phyloP scores from a whole-genome alignment of 495 filamentous ascomycete genomes.

The Lindgomyces ingoldianus region DNA sequence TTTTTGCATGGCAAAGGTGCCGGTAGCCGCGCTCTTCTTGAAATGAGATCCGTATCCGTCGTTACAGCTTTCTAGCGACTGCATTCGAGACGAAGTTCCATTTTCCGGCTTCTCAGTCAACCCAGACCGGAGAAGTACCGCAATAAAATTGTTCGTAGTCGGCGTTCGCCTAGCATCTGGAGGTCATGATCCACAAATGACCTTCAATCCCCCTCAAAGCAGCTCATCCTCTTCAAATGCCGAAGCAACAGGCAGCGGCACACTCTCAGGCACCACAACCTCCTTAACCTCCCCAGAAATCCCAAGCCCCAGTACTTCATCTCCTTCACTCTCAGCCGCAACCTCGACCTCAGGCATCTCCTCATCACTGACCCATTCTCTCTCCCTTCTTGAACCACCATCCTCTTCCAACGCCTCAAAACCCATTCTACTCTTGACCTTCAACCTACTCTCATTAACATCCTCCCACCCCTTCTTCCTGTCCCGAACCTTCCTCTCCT shows the following conservation, averaged over 20 bases:
- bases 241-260: conserved; percentile 26
- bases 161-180: too few relatives aligned
- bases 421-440: conserved; percentile 3
- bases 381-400: conserved; percentile 27
- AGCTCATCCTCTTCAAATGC: conserved; percentile 27
- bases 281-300: conserved; percentile 12
- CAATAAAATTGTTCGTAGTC: too few relatives aligned
- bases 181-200: too few relatives aligned
- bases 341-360: conserved; percentile 38
- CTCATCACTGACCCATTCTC: conserved; percentile 45
- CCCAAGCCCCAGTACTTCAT: conserved; percentile 2
- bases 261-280: conserved; percentile 16
- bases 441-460: background rate
- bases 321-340: background rate
- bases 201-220: conserved; percentile 11
- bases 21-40: too few relatives aligned
- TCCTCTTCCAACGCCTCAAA: conserved; percentile 28
- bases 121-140: too few relatives aligned
- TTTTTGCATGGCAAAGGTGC: background rate
- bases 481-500: conserved; percentile 60
- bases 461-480: conserved; percentile 39
- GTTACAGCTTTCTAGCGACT: too few relatives aligned
- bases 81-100: too few relatives aligned
- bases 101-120: too few relatives aligned
- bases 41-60: too few relatives aligned